Evolutionary conservation across 345 rosid species (phyloP).

Genomic region (Gossypium raimondii): DNA sequence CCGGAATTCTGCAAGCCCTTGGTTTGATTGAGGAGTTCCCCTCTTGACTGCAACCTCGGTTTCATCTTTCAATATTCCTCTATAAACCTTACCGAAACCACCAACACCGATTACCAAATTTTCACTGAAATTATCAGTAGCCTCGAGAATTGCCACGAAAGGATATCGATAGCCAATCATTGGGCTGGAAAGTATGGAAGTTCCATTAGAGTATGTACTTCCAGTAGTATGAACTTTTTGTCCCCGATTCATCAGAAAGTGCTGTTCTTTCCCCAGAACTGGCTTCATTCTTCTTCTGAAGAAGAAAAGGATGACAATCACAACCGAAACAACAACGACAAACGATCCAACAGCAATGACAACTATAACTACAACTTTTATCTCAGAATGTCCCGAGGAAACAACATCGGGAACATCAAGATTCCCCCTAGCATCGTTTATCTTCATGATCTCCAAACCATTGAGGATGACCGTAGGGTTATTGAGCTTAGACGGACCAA

Average conservation of each 20-base stretch:
- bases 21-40: constrained; percentile 16
- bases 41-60: constrained; percentile 37
- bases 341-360: constrained; percentile 39
- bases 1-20: constrained; percentile 10
- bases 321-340: constrained; percentile 20
- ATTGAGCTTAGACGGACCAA: constrained; percentile 46
- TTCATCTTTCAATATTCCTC: constrained; percentile 34
- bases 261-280: constrained; percentile 27
- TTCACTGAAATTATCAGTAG: constrained; percentile 36
- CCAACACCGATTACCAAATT: constrained; percentile 34
- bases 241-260: constrained; percentile 20
- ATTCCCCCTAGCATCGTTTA: constrained; percentile 44
- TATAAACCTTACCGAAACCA: constrained; percentile 45
- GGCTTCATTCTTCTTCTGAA: constrained; percentile 20
- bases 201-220: constrained; percentile 20
- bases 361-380: constrained; percentile 20
- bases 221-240: constrained; percentile 3
- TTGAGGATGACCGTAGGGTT: constrained; percentile 41
- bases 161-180: constrained; percentile 56
- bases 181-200: constrained; percentile 37
- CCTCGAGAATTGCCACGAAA: constrained; percentile 43
- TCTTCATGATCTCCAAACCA: constrained; percentile 64
- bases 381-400: constrained; percentile 21
- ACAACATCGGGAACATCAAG: constrained; percentile 39
- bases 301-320: constrained; percentile 22